Base-by-base conservation (phyloP, 169 alveolate species). In the Cytauxzoon felis region DNA sequence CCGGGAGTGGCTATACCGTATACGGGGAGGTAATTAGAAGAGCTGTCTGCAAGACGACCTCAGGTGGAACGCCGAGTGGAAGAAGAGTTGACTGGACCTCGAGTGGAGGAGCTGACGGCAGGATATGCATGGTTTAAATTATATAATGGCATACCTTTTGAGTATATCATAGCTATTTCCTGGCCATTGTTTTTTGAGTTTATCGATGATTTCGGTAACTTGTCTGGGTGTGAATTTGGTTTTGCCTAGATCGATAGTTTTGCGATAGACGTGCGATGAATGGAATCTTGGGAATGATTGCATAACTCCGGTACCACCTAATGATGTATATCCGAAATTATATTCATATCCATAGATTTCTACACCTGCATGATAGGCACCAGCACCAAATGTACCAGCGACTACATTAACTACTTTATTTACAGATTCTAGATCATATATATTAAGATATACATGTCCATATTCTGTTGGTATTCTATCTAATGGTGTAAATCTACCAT, bases 341-440 rank as follows among this genome's bases (percentile, higher is more conserved):
- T 84, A 84, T 32, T 84, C 91, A 30, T 52, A 41, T 1, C 91
- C 91, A 26, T 84, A 84, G 5, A 84, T 78, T 38, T 84, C 91
- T 30, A 84, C 88, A 1, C 91, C 91, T 1, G 91, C 91, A 42
- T 84, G 91, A 50, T 80, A 84, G 23, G 88, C 91, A 23, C 88
- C 91, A 18, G 88, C 87, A 3, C 91, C 91, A 23, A 84, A 40
- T 2, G 87, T 67, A 21, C 84, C 80, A 9, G 87, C 91, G 3
- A 84, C 84, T 1, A 64, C 66, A 24, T 84, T 84, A 8, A 78
- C 81, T 26, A 84, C 76, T 33, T 64, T 79, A 49, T 80, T 66
- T 41, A 84, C 88, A 11, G 80, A 58, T 53, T 80, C 88, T 57
- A 84, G 49, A 43, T 84, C 88, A 45, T 84, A 84, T 24, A 84